These are phyloP conservation scores for Hansenula sp. DNA, from an alignment of 1,139 yeast species.

Conservation along the genomic window DNA sequence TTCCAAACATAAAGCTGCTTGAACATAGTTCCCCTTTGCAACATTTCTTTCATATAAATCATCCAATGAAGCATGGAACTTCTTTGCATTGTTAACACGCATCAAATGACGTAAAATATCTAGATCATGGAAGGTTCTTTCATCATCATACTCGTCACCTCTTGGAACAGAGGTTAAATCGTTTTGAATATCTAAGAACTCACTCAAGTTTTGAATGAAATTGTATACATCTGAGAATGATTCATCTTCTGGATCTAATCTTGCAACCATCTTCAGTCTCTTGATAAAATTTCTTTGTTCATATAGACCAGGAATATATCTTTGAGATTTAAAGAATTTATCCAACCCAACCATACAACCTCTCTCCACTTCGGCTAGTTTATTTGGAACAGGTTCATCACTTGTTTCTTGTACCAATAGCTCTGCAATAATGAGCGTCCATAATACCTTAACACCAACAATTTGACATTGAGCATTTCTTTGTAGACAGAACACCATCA, in stretches of 20 bases:
- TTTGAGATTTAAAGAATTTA: slow-evolving; percentile 55
- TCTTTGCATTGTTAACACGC: slow-evolving; percentile 76
- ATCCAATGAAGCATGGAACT: slow-evolving; percentile 72
- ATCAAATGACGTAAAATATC: slow-evolving; percentile 74
- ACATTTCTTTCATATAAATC: slow-evolving; percentile 68
- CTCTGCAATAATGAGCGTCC: slow-evolving; percentile 69
- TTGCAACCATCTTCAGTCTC: slow-evolving; percentile 45
- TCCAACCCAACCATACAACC: slow-evolving; percentile 62
- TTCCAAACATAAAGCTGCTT: slow-evolving; percentile 80
- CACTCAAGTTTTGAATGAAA: slow-evolving; percentile 54
- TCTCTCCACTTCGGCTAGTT: slow-evolving; percentile 55
- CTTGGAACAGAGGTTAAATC: slow-evolving; percentile 73
- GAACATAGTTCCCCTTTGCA: slow-evolving; percentile 60
- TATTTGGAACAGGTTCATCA: slow-evolving; percentile 56
- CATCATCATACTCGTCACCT: slow-evolving; percentile 84
- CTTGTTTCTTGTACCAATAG: slow-evolving; percentile 53
- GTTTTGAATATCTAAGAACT: slow-evolving; percentile 60
- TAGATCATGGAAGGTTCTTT: slow-evolving; percentile 75
- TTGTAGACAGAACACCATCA: slow-evolving; percentile 68
- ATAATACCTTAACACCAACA: slow-evolving; percentile 63
- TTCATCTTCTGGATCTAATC: slow-evolving; percentile 64
- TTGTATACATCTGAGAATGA: slow-evolving; percentile 49
- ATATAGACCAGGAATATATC: slow-evolving; percentile 48
- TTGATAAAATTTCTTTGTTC: slow-evolving; percentile 55
- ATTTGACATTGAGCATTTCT: slow-evolving; percentile 58